Conservation (phyloP, 2,329 filamentous ascomycete genomes). For the Colletotrichum karsti region DNA sequence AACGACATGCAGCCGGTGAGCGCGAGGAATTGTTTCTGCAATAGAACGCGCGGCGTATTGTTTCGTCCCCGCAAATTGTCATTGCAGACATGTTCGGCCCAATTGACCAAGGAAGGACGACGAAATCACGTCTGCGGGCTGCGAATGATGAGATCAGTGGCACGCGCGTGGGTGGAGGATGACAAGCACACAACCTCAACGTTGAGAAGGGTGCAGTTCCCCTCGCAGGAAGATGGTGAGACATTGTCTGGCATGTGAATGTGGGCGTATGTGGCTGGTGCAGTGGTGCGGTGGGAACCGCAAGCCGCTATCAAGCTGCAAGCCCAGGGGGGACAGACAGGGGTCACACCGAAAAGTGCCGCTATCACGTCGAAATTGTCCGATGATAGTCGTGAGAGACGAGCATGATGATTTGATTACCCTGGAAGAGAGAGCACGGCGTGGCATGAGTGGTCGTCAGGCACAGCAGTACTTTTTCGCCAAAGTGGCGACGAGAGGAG, state of each 20-base stretch:
- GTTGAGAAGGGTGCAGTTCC: conserved; percentile 5
- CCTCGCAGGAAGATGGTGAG: conserved; percentile 3
- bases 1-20: background rate
- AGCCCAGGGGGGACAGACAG: background rate
- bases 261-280: conserved; percentile 18
- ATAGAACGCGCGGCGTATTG: background rate
- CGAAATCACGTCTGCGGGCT: background rate
- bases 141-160: conserved; percentile 1
- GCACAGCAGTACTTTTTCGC: too few relatives aligned
- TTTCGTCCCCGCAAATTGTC: background rate
- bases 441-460: background rate
- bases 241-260: conserved; percentile 27
- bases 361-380: conserved; percentile 3
- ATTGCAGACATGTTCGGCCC: background rate
- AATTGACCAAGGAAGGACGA: background rate
- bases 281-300: background rate
- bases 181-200: conserved; percentile 6
- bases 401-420: background rate
- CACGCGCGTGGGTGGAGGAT: background rate
- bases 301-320: too few relatives aligned
- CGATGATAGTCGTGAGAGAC: background rate
- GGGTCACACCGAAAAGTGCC: background rate
- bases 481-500: background rate
- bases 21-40: background rate
- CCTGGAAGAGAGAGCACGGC: background rate